Base-by-base conservation (phyloP, 176 grass and related monocot species). In the Alopecurus myosuroides region DNA sequence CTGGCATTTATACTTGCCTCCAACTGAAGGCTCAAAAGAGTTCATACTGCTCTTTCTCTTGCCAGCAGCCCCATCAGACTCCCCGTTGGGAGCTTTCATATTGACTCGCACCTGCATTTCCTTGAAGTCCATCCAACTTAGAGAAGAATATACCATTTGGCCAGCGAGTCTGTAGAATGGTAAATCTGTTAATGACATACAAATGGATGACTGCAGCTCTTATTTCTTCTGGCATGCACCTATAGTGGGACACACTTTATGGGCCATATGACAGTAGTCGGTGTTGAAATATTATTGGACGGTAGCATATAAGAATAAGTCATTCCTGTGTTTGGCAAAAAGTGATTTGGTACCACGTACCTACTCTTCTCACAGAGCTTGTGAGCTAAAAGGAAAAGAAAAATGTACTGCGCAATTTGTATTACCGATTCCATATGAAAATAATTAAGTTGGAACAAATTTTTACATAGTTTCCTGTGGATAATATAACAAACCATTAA, bases 1-100 rank as follows among this genome's bases (percentile, higher is more conserved):
- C 85, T 91, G 76, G 96, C 93, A 90, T 94, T 98, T 79, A 93
- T 94, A 77, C 91, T 87, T 83, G 91, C 93, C 73, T 95, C 96
- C 79, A 98, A 73, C 69, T 94, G 91, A 69, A 70, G n/a, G 79
- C 37, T 93, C 87, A 60, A 93, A 97, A 73, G 89, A 83, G 66
- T 78, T 87, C 25, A 81, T 6, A 36, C 76, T 7, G 13, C 45
- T 61, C 29, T 70, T 89, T 50, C 80, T 94, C 44, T 87, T 84
- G 56, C 78, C 86, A 52, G 66, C 79, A 60, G 81, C 41, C 76
- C 82, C 87, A 66, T 75, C 90, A 3, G 45, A 84, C 77, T 86
- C 36, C 89, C 88, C 9, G 77, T 77, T 69, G 66, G 69, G 51
- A 49, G 80, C 34, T 84, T 84, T 71, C 76, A 85, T 87, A 85